phyloP scores from a whole-genome alignment of 345 rosid genomes.

The Populus euphratica region DNA sequence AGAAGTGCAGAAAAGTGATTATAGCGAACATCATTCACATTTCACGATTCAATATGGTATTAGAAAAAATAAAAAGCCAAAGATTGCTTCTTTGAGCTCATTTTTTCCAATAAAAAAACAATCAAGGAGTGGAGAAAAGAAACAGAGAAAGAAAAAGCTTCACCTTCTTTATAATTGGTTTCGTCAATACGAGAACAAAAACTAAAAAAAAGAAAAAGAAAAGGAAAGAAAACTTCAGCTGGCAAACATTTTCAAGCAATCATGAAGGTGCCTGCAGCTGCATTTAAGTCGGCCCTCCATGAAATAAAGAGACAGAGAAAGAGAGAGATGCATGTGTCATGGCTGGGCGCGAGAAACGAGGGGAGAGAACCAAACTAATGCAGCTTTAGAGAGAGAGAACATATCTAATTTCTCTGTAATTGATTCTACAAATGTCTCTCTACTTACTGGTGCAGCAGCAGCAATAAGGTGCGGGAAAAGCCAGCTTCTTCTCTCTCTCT shows the following conservation, averaged over 20 bases:
- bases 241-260: neutral
- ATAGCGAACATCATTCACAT: too few relatives aligned
- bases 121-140: neutral
- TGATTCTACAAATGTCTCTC: neutral
- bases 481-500: neutral
- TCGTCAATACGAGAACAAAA: neutral
- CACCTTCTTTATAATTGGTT: neutral
- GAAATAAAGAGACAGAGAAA: neutral
- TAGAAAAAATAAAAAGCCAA: neutral
- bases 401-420: neutral
- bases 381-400: neutral
- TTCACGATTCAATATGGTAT: too few relatives aligned
- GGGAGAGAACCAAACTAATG: conserved; percentile 3
- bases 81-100: neutral
- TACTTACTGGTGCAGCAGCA: neutral
- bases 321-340: neutral
- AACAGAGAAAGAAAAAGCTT: neutral
- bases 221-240: neutral
- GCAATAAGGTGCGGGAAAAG: neutral
- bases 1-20: too few relatives aligned
- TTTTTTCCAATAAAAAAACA: neutral
- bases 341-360: conserved; percentile 21
- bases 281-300: conserved; percentile 14
- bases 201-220: neutral
- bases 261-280: neutral